Base-by-base conservation (phyloP, 2,329 filamentous ascomycete species). In the Drechslerella coelobrocha region DNA sequence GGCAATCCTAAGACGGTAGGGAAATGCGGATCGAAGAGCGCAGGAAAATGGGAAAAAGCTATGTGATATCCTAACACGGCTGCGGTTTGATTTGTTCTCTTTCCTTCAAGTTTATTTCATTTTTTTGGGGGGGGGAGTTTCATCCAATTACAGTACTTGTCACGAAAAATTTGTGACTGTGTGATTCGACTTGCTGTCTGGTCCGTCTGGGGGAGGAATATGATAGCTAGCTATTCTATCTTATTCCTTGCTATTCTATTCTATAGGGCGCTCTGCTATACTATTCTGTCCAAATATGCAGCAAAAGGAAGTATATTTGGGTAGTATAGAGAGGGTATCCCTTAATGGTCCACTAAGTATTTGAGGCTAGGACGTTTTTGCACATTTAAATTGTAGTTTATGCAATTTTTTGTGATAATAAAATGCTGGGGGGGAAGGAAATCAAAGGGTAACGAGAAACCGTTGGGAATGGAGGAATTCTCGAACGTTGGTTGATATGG, bases 1-100 rank as follows among this genome's bases (percentile, higher is more conserved):
- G 52, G 45, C 43, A 59, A 66, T 66, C 61, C 61, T 53, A 66
- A 66, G 53, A 59, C 37, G 61, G 61, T 59, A 66, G 59, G 47
- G 12, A 54, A 66, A 59, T 66, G 61, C 61, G 61, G 26, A 53
- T 66, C 54, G 17, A 53, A 59, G 61, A 59, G 60, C 59, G 61
- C 54, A 54, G 37, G 60, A 66, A 52, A 57, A 53, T 47, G 54
- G 47, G 21, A 59, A 27, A 17, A 66, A 17, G 3, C 29, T 14
- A n/a, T n/a, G n/a, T n/a, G n/a, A n/a, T n/a, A n/a, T n/a, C n/a
- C n/a, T n/a, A n/a, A n/a, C n/a, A n/a, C n/a, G n/a, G n/a, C n/a
- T n/a, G n/a, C n/a, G n/a, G n/a, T n/a, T n/a, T n/a, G n/a, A n/a
- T n/a, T n/a, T n/a, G n/a, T n/a, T n/a, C n/a, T n/a, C n/a, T n/a